phyloP scores from a whole-genome alignment of 148 eudicot genomes.

The Arctostaphylos glauca region DNA sequence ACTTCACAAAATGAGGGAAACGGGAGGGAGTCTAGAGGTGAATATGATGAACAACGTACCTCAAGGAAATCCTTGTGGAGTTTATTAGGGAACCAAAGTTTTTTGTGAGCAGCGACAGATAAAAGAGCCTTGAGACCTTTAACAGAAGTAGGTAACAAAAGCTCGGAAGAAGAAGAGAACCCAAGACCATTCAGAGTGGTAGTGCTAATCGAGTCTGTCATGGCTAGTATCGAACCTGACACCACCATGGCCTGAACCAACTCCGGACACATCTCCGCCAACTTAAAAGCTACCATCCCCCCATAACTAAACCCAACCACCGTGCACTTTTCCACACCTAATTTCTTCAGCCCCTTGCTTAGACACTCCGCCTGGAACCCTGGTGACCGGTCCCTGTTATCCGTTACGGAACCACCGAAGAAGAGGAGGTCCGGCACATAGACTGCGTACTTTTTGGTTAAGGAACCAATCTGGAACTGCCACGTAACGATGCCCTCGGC shows the following conservation, averaged over 20 bases:
- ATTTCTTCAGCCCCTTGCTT: constrained; percentile 46
- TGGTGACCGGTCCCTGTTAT: constrained; percentile 54
- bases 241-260: constrained; percentile 63
- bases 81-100: constrained; percentile 80
- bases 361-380: constrained; percentile 67
- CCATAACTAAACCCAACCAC: constrained; percentile 94
- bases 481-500: constrained; percentile 87
- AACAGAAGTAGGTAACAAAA: constrained; percentile 73
- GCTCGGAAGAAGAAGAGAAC: constrained; percentile 76
- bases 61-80: constrained; percentile 79
- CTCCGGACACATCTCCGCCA: constrained; percentile 75
- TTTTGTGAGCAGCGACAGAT: constrained; percentile 72
- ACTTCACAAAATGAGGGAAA: too few species aligned
- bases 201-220: constrained; percentile 76
- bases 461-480: constrained; percentile 74
- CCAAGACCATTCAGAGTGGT: constrained; percentile 56
- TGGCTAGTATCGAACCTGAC: constrained; percentile 81
- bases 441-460: constrained; percentile 63
- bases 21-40: too few species aligned
- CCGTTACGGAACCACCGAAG: constrained; percentile 70
- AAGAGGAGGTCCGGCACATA: constrained; percentile 90
- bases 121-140: constrained; percentile 73
- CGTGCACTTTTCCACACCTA: constrained; percentile 61
- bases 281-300: constrained; percentile 88
- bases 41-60: constrained; percentile 30